A percentile compares a stretch with the other conserved stretches of the same genome.
These are phyloP conservation scores for Hysterium pulicare DNA, from an alignment of 2,329 filamentous ascomycete genomes.

Conservation along the genomic window DNA sequence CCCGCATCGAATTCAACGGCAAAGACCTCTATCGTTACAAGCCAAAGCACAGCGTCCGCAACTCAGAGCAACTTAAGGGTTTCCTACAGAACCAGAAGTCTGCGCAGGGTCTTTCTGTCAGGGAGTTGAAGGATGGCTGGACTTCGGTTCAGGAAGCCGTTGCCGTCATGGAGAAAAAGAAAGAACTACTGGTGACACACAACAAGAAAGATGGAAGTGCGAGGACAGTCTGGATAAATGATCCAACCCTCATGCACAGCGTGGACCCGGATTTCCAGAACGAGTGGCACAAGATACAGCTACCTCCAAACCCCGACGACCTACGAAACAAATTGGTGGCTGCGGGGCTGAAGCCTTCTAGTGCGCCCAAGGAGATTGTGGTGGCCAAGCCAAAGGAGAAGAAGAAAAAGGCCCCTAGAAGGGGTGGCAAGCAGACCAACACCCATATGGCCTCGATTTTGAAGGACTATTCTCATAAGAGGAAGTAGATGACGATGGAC, in stretches of 20 bases:
- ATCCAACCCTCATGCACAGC: slow-evolving; percentile 68
- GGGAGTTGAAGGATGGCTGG: slow-evolving; percentile 96
- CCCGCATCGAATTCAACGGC: slow-evolving; percentile 59
- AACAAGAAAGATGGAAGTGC: slow-evolving; percentile 91
- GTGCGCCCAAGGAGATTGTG: slow-evolving; percentile 65
- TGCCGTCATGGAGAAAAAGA: slow-evolving; percentile 70
- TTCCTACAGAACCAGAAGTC: slow-evolving; percentile 80
- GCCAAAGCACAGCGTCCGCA: slow-evolving; percentile 79
- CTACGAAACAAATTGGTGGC: slow-evolving; percentile 73
- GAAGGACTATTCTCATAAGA: slow-evolving; percentile 63
- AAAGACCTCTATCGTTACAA: slow-evolving; percentile 77
- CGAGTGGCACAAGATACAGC: slow-evolving; percentile 77
- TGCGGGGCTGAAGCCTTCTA: slow-evolving; percentile 79
- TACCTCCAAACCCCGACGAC: slow-evolving; percentile 69
- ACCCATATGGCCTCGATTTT: slow-evolving; percentile 80
- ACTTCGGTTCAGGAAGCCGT: slow-evolving; percentile 77
- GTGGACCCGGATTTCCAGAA: slow-evolving; percentile 80
- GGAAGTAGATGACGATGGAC: no score
- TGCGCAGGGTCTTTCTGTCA: slow-evolving; percentile 76
- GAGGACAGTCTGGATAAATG: slow-evolving; percentile 84
- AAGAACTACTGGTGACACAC: slow-evolving; percentile 78
- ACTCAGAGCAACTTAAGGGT: slow-evolving; percentile 70
- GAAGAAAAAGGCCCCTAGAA: slow-evolving; percentile 71
- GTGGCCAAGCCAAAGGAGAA: slow-evolving; percentile 61
- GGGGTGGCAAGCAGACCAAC: slow-evolving; percentile 79